phyloP scores from a whole-genome alignment of 73 alveolate genomes.

The Symbiodinium natans region DNA sequence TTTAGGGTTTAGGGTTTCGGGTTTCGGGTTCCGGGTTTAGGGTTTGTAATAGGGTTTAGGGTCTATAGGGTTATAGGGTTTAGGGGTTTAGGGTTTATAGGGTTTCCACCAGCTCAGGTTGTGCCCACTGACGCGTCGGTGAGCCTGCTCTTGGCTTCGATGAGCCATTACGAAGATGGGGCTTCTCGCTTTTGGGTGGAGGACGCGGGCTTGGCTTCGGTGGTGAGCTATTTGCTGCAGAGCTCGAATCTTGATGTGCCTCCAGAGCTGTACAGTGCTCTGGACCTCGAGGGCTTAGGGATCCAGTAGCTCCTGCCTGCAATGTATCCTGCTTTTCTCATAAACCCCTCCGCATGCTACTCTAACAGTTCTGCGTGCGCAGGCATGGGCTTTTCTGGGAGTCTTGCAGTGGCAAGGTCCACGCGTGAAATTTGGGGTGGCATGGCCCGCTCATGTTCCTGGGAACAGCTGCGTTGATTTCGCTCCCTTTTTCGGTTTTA shows the following conservation, averaged over 20 bases:
- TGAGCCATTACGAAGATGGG: not conserved
- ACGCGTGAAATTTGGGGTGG: no score
- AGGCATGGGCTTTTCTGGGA: no score
- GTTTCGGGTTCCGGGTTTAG: not conserved
- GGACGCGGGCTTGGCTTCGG: not conserved
- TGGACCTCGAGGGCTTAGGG: no score
- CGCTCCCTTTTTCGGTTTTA: no score
- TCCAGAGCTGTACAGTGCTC: not conserved
- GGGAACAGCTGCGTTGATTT: no score
- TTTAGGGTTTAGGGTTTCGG: not conserved
- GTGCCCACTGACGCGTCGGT: not conserved
- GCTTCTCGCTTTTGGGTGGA: not conserved
- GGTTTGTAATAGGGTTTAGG: not conserved
- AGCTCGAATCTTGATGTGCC: not conserved
- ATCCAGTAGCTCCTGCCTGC: no score
- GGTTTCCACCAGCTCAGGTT: not conserved
- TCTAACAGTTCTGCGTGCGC: no score
- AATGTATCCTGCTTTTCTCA: no score
- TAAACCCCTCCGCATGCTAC: no score
- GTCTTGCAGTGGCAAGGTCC: no score
- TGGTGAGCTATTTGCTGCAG: not conserved
- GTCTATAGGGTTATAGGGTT: no score
- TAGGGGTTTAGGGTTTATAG: not conserved
- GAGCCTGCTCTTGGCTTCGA: not conserved
- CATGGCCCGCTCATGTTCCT: no score